A percentile compares a stretch with the other conserved stretches of the same genome.
Evolutionary conservation across 169 alveolate genomes (phyloP).

Genomic region (Plasmodium fragile): DNA sequence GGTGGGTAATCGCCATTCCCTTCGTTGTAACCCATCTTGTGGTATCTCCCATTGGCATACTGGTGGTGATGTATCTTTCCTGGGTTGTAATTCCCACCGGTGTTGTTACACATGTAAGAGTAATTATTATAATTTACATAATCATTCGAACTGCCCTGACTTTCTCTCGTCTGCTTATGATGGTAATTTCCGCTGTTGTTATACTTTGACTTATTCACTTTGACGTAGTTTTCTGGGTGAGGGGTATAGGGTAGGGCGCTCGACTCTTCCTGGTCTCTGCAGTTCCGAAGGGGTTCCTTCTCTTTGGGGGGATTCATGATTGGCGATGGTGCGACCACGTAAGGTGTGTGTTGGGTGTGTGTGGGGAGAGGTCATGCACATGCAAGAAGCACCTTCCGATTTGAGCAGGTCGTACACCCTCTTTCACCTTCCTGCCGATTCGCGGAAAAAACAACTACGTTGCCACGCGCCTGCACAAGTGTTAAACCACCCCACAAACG

Average conservation of each 20-base stretch:
- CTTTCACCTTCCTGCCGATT: neutral
- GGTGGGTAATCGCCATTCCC: neutral
- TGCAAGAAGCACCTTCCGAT: neutral
- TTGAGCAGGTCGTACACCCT: neutral
- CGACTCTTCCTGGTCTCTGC: slow-evolving; percentile 2
- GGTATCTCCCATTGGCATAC: slow-evolving; percentile 1
- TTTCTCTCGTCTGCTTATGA: slow-evolving; percentile 2
- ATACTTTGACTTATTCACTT: slow-evolving; percentile 10
- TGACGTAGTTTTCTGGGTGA: slow-evolving; percentile 11
- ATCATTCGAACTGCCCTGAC: slow-evolving; percentile 11
- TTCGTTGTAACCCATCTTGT: slow-evolving; percentile 24
- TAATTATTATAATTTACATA: slow-evolving; percentile 16
- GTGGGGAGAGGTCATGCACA: neutral
- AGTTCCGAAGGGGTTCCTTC: neutral
- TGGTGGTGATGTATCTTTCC: slow-evolving; percentile 10
- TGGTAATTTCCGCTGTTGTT: neutral
- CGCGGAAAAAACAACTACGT: neutral
- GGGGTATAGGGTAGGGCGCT: neutral
- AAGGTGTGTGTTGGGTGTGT: neutral
- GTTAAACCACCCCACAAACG: slow-evolving; percentile 13
- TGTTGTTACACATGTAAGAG: slow-evolving; percentile 3
- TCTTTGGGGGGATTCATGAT: slow-evolving; percentile 30
- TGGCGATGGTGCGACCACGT: neutral
- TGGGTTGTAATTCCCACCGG: slow-evolving; percentile 9
- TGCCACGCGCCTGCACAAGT: neutral